phyloP scores from a whole-genome alignment of 148 eudicot genomes.

The Fagopyrum homotropicum region DNA sequence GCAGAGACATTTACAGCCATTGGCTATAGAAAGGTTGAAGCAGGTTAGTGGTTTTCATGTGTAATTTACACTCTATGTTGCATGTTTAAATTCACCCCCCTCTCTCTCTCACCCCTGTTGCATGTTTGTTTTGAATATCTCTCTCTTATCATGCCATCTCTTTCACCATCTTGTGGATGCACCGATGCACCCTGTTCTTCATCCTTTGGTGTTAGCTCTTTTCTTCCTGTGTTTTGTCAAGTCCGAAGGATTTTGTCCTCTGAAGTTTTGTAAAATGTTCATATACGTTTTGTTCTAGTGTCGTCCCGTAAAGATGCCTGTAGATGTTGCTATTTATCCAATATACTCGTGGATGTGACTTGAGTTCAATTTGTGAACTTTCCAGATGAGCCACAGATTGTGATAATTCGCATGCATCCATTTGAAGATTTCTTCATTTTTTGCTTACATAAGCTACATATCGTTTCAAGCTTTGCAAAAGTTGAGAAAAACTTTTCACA shows the following conservation, averaged over 20 bases:
- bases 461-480: background rate
- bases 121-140: background rate
- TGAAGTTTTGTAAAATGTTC: background rate
- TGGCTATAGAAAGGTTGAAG: constrained; percentile 76
- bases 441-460: background rate
- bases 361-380: background rate
- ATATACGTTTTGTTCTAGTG: background rate
- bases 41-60: constrained; percentile 37
- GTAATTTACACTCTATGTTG: background rate
- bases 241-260: background rate
- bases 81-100: background rate
- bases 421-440: background rate
- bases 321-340: background rate
- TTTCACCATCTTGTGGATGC: background rate
- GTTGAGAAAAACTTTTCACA: no score
- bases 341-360: background rate
- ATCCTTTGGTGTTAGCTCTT: background rate
- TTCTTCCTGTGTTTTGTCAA: background rate
- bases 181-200: background rate
- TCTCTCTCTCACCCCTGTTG: background rate
- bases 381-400: background rate
- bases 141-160: background rate
- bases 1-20: constrained; percentile 80
- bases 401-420: background rate
- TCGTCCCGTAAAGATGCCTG: background rate